Conservation (phyloP, 257 asterid species). For the Ligustrum vulgare region DNA sequence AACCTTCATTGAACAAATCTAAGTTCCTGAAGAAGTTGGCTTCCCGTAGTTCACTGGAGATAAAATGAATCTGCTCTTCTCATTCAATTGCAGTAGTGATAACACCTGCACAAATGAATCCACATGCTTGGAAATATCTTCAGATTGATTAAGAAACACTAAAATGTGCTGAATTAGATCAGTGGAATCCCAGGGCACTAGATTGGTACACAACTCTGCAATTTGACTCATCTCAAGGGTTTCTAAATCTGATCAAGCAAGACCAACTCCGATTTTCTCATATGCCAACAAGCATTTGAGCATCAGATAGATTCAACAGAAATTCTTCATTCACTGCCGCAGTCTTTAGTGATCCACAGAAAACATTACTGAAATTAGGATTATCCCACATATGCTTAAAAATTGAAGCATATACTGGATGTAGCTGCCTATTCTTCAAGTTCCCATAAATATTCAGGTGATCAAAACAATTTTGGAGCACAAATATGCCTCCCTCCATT, state of each 20-base stretch:
- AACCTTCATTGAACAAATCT: slow-evolving; percentile 63
- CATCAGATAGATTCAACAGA: slow-evolving; percentile 61
- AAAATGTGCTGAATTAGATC: slow-evolving; percentile 74
- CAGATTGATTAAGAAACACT: slow-evolving; percentile 73
- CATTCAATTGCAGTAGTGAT: slow-evolving; percentile 69
- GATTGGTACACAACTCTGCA: slow-evolving; percentile 57
- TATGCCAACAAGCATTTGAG: slow-evolving; percentile 51
- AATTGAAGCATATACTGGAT: slow-evolving; percentile 63
- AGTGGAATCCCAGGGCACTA: slow-evolving; percentile 51
- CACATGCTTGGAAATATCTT: slow-evolving; percentile 76
- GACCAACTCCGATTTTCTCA: slow-evolving; percentile 84
- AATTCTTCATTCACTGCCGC: slow-evolving; percentile 61
- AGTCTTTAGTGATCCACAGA: slow-evolving; percentile 62
- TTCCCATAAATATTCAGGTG: slow-evolving; percentile 57
- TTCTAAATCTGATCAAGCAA: slow-evolving; percentile 81
- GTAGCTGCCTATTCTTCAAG: slow-evolving; percentile 56
- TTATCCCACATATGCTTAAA: slow-evolving; percentile 69
- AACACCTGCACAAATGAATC: slow-evolving; percentile 90
- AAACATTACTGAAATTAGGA: slow-evolving; percentile 76
- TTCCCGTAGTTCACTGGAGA: slow-evolving; percentile 67
- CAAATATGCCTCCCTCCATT: slow-evolving; percentile 72
- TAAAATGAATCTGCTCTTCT: slow-evolving; percentile 57
- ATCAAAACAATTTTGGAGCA: slow-evolving; percentile 72
- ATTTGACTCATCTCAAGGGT: slow-evolving; percentile 71
- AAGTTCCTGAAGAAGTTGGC: slow-evolving; percentile 70